phyloP scores from a whole-genome alignment of 2,329 filamentous ascomycete genomes.

The Paecilomyces niveus region DNA sequence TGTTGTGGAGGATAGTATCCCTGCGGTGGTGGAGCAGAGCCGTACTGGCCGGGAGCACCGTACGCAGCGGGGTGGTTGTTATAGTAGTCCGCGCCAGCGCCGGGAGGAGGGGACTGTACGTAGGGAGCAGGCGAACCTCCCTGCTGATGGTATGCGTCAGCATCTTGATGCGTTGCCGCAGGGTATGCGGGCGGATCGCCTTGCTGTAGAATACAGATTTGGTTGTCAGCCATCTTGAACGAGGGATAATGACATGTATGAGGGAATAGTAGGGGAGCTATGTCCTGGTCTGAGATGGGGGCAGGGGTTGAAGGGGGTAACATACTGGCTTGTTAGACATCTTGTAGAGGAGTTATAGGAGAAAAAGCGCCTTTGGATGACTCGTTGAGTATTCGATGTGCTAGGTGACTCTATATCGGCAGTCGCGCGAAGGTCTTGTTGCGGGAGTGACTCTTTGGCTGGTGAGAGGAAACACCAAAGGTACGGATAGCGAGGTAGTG shows the following conservation, averaged over 20 bases:
- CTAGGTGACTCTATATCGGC: background rate
- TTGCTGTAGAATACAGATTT: slow-evolving; percentile 12
- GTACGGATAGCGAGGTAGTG: background rate
- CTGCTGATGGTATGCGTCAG: slow-evolving; percentile 17
- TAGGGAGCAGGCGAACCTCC: slow-evolving; percentile 2
- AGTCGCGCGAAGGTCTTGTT: background rate
- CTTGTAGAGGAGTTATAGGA: background rate
- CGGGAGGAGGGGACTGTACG: slow-evolving; percentile 17
- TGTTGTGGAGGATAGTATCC: slow-evolving; percentile 5
- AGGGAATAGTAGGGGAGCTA: background rate
- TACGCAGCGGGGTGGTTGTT: slow-evolving; percentile 16
- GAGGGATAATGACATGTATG: background rate
- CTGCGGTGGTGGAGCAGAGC: background rate
- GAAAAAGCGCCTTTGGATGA: background rate
- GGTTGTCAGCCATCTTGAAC: background rate
- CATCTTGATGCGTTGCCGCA: slow-evolving; percentile 23
- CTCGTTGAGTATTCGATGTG: background rate
- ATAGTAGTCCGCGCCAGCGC: slow-evolving; percentile 25
- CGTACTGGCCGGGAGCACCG: background rate
- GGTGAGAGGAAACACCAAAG: background rate
- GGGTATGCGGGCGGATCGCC: slow-evolving; percentile 33
- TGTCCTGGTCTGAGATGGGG: background rate
- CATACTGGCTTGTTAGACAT: slow-evolving; percentile 6
- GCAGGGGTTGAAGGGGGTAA: background rate
- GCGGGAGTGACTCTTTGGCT: background rate